A percentile compares a stretch with the other conserved stretches of the same genome.
Evolutionary conservation across 345 rosid genomes (phyloP).

Genomic region (Lepidium africanum): DNA sequence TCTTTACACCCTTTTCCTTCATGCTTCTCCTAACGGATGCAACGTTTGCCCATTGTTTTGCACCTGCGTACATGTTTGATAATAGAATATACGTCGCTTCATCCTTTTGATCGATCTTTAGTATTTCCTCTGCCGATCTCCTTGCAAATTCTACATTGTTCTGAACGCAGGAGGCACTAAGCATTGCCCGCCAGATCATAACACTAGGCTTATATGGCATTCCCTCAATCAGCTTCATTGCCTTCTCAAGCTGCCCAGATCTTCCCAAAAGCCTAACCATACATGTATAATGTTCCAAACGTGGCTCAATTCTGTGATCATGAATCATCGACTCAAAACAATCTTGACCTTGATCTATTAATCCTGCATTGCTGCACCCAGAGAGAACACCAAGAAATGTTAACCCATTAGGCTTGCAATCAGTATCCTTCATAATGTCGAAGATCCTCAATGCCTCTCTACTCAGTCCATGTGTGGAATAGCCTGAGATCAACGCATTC

Average conservation of each 20-base stretch:
- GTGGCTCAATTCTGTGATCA: conserved; percentile 62
- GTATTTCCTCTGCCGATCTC: conserved; percentile 47
- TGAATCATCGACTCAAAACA: conserved; percentile 65
- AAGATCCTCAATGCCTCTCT: conserved; percentile 50
- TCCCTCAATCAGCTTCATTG: conserved; percentile 52
- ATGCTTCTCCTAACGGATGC: conserved; percentile 59
- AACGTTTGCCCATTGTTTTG: conserved; percentile 58
- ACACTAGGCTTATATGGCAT: conserved; percentile 62
- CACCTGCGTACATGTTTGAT: conserved; percentile 70
- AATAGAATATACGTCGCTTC: conserved; percentile 67
- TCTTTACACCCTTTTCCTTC: conserved; percentile 63
- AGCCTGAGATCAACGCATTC: conserved; percentile 83
- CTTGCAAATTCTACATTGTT: conserved; percentile 58
- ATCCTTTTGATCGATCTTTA: conserved; percentile 65
- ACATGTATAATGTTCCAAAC: conserved; percentile 73
- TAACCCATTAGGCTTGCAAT: conserved; percentile 47
- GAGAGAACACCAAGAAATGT: conserved; percentile 77
- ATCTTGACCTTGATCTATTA: conserved; percentile 50
- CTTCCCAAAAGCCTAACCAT: conserved; percentile 81
- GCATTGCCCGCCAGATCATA: conserved; percentile 83
- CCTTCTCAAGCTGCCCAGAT: conserved; percentile 66
- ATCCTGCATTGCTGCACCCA: conserved; percentile 77
- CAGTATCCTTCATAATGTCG: conserved; percentile 50
- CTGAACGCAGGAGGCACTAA: conserved; percentile 71
- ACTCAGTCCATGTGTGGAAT: conserved; percentile 61